Base-by-base conservation (phyloP, 805 yeast species). In the Cyberlindnera maritima region DNA sequence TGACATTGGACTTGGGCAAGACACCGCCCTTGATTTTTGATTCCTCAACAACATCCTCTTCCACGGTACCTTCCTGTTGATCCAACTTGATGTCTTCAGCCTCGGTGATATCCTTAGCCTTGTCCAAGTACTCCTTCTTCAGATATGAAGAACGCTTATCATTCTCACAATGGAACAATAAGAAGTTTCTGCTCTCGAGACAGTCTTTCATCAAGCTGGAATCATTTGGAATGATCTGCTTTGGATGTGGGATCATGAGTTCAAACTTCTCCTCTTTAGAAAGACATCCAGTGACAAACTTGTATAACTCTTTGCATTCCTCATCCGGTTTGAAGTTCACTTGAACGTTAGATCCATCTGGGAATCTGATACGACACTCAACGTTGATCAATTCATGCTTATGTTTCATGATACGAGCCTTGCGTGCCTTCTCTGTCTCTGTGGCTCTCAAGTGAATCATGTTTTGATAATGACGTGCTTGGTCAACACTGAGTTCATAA, bases 281-380 rank as follows among this genome's bases (percentile, higher is more conserved):
- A 8, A 76, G 41, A 46, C 62, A 50, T 45, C 66, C 39, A 36
- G 53, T 32, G 46, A 69, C 62, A 31, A 57, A 50, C 0, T 52
- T 47, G 46, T 72, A 70, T 7, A 71, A 50, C 10, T 55, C 57
- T 0, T 37, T 15, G 39, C 66, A 57, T 0, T 76, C 71, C 41
- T 79, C 79, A 1, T 56, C 54, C 7, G 79, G 71, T 11, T 59
- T 57, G 52, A 83, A 75, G n/a, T 65, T 69, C 15, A 78, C 67
- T 53, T 83, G 81, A 1, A 83, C 58, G 19, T 67, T 67, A 3
- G 73, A 68, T 45, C 73, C 71, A 60, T 83, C 86, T 0, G 88
- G 87, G 48, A 84, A 76, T 44, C 76, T 69, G 11, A 83, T 56
- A 46, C 88, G 68, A 2, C 83, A 59, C 8, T 67, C 59, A 13